Percentiles rank a stretch among this genome's conserved stretches.
phyloP scores from a whole-genome alignment of 371 early-diverging fungal species.

The Smittium culicis region DNA sequence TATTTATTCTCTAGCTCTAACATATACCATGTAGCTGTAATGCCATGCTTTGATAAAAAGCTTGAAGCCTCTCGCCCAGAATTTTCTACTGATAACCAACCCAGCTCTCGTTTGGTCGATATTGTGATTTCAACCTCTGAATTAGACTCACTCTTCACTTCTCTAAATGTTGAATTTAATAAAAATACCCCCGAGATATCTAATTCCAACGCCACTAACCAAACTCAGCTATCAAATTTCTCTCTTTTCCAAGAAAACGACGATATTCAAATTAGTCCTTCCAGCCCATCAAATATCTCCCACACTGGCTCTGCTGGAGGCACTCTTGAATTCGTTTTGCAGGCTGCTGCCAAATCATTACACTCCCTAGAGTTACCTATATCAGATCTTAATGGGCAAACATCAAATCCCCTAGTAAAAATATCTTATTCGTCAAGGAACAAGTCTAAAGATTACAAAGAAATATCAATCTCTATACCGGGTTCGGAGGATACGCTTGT shows the following conservation, averaged over 20 bases:
- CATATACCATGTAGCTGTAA: constrained; percentile 82
- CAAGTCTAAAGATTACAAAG: constrained; percentile 62
- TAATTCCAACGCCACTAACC: neutral
- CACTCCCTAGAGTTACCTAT: constrained; percentile 42
- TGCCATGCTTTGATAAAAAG: constrained; percentile 98
- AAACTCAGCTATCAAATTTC: constrained; percentile 13
- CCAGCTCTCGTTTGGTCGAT: constrained; percentile 74
- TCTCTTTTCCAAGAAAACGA: no score
- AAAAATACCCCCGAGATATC: constrained; percentile 23
- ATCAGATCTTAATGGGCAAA: constrained; percentile 14
- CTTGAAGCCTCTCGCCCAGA: constrained; percentile 87
- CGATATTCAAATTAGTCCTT: no score
- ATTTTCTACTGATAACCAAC: constrained; percentile 61
- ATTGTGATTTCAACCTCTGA: constrained; percentile 84
- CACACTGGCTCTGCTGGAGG: constrained; percentile 60
- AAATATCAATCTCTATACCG: constrained; percentile 44
- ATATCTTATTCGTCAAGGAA: constrained; percentile 37
- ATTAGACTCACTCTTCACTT: constrained; percentile 62
- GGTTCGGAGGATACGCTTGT: constrained; percentile 5
- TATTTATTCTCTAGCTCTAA: constrained; percentile 36
- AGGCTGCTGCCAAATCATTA: constrained; percentile 60
- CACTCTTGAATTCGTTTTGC: constrained; percentile 69
- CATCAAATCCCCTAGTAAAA: constrained; percentile 11
- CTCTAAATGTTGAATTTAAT: constrained; percentile 16
- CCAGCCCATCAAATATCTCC: neutral